These are phyloP conservation scores for Seiridium cupressi DNA, from an alignment of 2,329 filamentous ascomycete species.

Conservation along the genomic window DNA sequence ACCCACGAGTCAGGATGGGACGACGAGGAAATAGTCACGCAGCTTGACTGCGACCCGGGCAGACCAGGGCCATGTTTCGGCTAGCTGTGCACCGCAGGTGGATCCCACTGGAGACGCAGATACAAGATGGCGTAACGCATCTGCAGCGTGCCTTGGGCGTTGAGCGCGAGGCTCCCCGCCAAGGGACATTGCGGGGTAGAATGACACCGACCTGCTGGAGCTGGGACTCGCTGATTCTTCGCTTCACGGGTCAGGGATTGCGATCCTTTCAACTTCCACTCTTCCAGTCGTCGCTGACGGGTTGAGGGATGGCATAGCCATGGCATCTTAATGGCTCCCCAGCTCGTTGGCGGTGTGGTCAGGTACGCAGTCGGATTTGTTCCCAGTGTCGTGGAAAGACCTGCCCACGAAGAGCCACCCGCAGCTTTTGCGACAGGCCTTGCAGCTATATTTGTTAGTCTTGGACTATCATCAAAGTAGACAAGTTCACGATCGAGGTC, in stretches of 20 bases:
- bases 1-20: background rate
- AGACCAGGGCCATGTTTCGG: background rate
- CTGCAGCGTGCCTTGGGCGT: background rate
- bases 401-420: too few relatives aligned
- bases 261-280: background rate
- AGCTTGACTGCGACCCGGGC: background rate
- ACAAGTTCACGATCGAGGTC: too few relatives aligned
- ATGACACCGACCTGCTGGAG: background rate
- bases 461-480: too few relatives aligned
- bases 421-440: too few relatives aligned
- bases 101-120: background rate
- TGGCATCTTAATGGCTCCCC: too few relatives aligned
- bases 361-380: too few relatives aligned
- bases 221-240: background rate
- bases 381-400: too few relatives aligned
- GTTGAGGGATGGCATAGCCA: too few relatives aligned
- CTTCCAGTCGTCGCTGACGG: too few relatives aligned
- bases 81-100: background rate
- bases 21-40: background rate
- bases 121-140: background rate
- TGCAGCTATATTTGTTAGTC: too few relatives aligned
- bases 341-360: too few relatives aligned
- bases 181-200: slow-evolving; percentile 4
- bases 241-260: background rate
- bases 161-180: background rate